Base-by-base conservation (phyloP, 805 yeast genomes). In the Kodamaea neixiangensis region DNA sequence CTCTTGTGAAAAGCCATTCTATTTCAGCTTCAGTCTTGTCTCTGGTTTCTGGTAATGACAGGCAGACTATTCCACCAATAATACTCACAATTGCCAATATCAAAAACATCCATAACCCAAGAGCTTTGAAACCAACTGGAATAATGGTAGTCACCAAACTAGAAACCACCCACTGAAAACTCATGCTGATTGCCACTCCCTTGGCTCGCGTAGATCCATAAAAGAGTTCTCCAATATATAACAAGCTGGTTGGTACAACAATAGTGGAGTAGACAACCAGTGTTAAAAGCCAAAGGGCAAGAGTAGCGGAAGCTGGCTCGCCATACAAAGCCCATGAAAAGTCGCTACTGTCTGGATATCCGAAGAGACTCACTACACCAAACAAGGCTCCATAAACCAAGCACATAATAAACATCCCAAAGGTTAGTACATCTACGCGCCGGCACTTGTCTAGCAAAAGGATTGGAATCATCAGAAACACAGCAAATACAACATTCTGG, bases 211-310 rank as follows among this genome's bases (percentile, higher is more conserved):
- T 74, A 21, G 64, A 63, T 1, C 63, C 62, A 0, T 81, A 80
- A 40, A 81, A 72, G 3, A 79, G 62, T 55, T 81, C 86, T 46
- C 75, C 72, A 3, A 79, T 71, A 57, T 78, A 80, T 17, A 81
- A 60, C 79, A 79, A 75, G 31, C 81, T 72, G 2, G 73, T 73
- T 40, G 82, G 71, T 0, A 77, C 65, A 11, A 81, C 62, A 1
- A 81, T 69, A 1, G 80, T 60, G 0, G 83, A 69, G 58, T 74
- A 76, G 0, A 80, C 65, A 2, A 81, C 75, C 20, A 77, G 76
- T 44, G 77, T 65, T 44, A 77, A 61, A 37, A 75, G 71, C 39
- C 78, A 72, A 3, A 80, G 58, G 0, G 80, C 79, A 39, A 82
- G 56, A 0, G 76, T 63, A 1, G 68, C 52, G 0, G 80, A 69